Percentiles rank a stretch among this genome's conserved stretches.
phyloP scores from a whole-genome alignment of 805 yeast species.

The Metschnikowia aberdeeniae region DNA sequence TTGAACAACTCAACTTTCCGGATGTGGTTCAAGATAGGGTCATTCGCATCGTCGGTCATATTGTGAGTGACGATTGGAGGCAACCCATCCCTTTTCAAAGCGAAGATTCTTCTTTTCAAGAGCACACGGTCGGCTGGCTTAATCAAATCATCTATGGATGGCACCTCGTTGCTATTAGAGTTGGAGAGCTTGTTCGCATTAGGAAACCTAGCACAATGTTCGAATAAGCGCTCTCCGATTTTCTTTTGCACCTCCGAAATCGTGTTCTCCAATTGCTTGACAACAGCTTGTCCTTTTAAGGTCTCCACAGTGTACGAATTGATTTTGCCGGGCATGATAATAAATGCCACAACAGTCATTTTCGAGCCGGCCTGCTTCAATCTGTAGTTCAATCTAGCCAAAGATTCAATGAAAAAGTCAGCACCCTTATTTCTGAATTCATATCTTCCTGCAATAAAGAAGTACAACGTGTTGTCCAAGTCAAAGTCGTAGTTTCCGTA shows the following conservation, averaged over 20 bases:
- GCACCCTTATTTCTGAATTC: conserved; percentile 97
- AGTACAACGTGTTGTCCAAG: conserved; percentile 87
- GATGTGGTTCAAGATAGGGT: conserved; percentile 87
- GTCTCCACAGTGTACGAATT: conserved; percentile 95
- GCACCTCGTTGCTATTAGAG: conserved; percentile 56
- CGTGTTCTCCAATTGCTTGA: conserved; percentile 83
- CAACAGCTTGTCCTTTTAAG: conserved; percentile 92
- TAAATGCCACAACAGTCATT: conserved; percentile 92
- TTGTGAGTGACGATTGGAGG: conserved; percentile 98
- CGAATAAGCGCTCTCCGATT: conserved; percentile 84
- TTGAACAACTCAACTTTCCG: conserved; percentile 90
- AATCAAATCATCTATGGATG: conserved; percentile 77
- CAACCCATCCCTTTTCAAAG: conserved; percentile 79
- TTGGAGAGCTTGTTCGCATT: conserved; percentile 40
- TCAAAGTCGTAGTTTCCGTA: conserved; percentile 96
- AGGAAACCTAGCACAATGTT: conserved; percentile 74
- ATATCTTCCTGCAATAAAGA: conserved; percentile 95
- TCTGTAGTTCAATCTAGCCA: conserved; percentile 87
- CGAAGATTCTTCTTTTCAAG: conserved; percentile 87
- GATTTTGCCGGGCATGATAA: conserved; percentile 96
- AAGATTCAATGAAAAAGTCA: conserved; percentile 87
- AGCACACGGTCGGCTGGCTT: conserved; percentile 85
- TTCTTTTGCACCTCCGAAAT: conserved; percentile 81
- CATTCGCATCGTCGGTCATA: conserved; percentile 87
- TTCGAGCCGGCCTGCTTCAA: conserved; percentile 78